phyloP scores from a whole-genome alignment of 1,284 basidiomycete species.

The Puccinia coronata region DNA sequence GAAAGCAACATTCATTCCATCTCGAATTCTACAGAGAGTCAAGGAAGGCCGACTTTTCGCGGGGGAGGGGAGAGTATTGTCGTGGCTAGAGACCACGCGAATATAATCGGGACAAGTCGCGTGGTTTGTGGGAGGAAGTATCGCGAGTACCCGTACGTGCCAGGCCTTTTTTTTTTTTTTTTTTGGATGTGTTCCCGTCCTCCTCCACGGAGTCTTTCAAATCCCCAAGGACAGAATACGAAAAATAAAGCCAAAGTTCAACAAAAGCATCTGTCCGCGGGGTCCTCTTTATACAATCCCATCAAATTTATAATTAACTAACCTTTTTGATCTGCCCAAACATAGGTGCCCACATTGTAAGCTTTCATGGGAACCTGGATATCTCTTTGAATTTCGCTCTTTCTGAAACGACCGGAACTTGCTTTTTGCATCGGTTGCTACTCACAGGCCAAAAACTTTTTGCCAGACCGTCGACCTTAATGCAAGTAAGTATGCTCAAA shows the following conservation, averaged over 20 bases:
- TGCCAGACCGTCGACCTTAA: conserved; percentile 33
- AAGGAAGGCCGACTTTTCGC: neutral
- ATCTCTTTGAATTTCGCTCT: neutral
- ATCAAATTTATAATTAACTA: no score
- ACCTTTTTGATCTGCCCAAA: neutral
- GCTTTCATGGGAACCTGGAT: neutral
- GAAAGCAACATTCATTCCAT: no score
- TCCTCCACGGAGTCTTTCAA: neutral
- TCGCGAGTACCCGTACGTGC: conserved; percentile 41
- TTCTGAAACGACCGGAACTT: neutral
- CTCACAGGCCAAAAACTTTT: conserved; percentile 43
- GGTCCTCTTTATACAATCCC: no score
- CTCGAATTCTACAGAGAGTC: conserved; percentile 1
- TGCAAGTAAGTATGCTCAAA: conserved; percentile 30
- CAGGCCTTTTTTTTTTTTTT: no score
- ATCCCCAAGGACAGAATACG: no score
- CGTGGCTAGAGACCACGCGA: conserved; percentile 28
- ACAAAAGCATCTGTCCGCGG: neutral
- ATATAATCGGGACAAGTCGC: conserved; percentile 37
- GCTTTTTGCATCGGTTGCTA: neutral
- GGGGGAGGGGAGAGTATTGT: conserved; percentile 16
- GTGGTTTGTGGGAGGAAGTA: conserved; percentile 45
- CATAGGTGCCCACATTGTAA: conserved; percentile 31
- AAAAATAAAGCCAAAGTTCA: neutral
- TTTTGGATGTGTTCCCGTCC: neutral